Percentiles rank a stretch among this genome's conserved stretches.
These are phyloP conservation scores for Talaromyces thailandensis DNA, from an alignment of 495 filamentous ascomycete species.

Conservation along the genomic window DNA sequence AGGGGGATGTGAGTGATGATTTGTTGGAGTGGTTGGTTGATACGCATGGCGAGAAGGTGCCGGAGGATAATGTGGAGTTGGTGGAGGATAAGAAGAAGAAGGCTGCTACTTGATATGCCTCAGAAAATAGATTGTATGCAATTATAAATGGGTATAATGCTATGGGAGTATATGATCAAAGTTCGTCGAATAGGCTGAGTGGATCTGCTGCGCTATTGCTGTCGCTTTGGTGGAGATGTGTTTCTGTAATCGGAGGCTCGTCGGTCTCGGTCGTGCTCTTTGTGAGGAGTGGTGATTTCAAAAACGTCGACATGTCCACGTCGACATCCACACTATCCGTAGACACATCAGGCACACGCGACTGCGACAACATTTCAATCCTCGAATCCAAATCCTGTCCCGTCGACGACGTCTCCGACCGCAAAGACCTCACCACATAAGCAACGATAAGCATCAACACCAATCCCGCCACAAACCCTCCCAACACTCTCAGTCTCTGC, in stretches of 20 bases:
- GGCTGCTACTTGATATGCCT: conserved; percentile 10
- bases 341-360: neutral
- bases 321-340: neutral
- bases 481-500: conserved; percentile 51
- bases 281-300: neutral
- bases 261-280: neutral
- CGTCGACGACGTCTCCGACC: neutral
- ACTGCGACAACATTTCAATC: neutral
- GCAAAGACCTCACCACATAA: conserved; percentile 26
- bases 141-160: no score
- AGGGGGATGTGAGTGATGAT: conserved; percentile 94
- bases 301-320: neutral
- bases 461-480: conserved; percentile 38
- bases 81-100: conserved; percentile 95
- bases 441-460: conserved; percentile 33
- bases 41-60: conserved; percentile 69
- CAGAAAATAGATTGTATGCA: no score
- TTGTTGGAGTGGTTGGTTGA: conserved; percentile 85
- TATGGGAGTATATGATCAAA: neutral
- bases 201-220: neutral
- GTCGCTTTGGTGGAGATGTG: neutral
- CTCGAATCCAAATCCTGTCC: neutral
- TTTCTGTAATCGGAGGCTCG: neutral
- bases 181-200: neutral
- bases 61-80: conserved; percentile 88